These are phyloP conservation scores for Phytophthora kernoviae DNA, from an alignment of 352 stramenopile species.

Conservation along the genomic window DNA sequence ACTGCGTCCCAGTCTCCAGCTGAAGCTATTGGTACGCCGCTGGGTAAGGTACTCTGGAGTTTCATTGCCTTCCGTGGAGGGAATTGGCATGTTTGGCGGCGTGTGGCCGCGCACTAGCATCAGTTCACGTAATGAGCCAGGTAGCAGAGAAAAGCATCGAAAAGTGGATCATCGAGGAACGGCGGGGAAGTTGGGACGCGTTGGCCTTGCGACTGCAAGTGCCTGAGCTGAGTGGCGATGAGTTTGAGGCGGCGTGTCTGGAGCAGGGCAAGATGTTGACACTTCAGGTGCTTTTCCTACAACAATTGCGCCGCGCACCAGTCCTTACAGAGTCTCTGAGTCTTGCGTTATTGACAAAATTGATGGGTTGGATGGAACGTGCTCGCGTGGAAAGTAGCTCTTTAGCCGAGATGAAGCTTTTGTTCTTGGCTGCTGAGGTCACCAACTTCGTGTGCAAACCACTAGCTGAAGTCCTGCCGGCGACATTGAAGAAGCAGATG, in stretches of 20 bases:
- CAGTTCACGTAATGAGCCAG: conserved; percentile 82
- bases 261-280: conserved; percentile 79
- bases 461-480: conserved; percentile 61
- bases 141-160: conserved; percentile 85
- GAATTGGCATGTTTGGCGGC: conserved; percentile 73
- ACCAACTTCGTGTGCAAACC: conserved; percentile 74
- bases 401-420: conserved; percentile 83
- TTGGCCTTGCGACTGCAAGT: conserved; percentile 67
- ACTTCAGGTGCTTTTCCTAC: conserved; percentile 77
- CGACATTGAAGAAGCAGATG: conserved; percentile 78
- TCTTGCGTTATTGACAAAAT: conserved; percentile 69
- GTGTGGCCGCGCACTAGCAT: conserved; percentile 79
- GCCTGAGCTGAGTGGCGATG: conserved; percentile 79
- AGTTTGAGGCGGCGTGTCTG: conserved; percentile 78
- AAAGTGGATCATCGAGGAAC: conserved; percentile 85
- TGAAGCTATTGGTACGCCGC: conserved; percentile 57
- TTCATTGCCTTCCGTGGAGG: conserved; percentile 81
- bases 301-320: conserved; percentile 66
- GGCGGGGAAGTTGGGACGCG: conserved; percentile 61
- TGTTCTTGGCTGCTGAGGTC: conserved; percentile 79
- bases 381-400: conserved; percentile 49
- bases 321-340: conserved; percentile 71
- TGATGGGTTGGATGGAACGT: conserved; percentile 80
- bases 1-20: conserved; percentile 30
- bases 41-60: conserved; percentile 80